Conservation (phyloP, 208 protist genomes). For the Trichomonas tenax region DNA sequence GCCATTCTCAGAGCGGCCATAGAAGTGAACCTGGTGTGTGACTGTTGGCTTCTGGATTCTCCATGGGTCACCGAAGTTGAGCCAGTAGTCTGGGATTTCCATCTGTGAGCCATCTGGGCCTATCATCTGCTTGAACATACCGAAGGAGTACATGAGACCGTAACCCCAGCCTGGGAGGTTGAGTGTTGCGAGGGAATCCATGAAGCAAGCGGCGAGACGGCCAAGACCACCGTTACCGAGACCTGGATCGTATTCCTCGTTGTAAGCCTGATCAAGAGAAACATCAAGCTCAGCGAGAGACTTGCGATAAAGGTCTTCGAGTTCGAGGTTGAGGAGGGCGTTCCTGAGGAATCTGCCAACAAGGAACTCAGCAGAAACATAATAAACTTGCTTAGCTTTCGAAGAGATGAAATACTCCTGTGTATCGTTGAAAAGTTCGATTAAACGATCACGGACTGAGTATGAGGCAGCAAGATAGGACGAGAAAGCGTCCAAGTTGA, state of each 20-base stretch:
- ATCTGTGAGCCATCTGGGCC: constrained; percentile 32
- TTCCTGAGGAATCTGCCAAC: constrained; percentile 40
- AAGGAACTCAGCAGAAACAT: constrained; percentile 46
- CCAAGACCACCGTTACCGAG: constrained; percentile 47
- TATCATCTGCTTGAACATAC: constrained; percentile 47
- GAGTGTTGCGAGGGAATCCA: constrained; percentile 47
- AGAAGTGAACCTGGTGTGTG: not conserved
- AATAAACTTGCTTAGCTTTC: constrained; percentile 40
- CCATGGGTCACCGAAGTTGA: constrained; percentile 42
- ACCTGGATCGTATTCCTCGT: constrained; percentile 41
- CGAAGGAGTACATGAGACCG: constrained; percentile 42
- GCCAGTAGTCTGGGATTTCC: constrained; percentile 43
- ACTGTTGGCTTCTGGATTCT: constrained; percentile 25
- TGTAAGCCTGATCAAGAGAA: constrained; percentile 37
- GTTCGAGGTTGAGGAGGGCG: constrained; percentile 36
- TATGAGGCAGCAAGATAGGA: constrained; percentile 34
- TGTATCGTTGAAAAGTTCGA: constrained; percentile 47
- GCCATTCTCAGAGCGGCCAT: not conserved
- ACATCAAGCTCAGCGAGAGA: constrained; percentile 39
- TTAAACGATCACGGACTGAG: constrained; percentile 37
- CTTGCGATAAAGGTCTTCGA: constrained; percentile 33
- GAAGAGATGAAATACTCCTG: constrained; percentile 38
- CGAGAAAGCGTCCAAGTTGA: constrained; percentile 29
- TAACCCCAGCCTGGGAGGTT: constrained; percentile 46
- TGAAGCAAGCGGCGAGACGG: constrained; percentile 50